Evolutionary conservation across 768 basidiomycete genomes (phyloP).

Genomic region (Suillus brevipes): DNA sequence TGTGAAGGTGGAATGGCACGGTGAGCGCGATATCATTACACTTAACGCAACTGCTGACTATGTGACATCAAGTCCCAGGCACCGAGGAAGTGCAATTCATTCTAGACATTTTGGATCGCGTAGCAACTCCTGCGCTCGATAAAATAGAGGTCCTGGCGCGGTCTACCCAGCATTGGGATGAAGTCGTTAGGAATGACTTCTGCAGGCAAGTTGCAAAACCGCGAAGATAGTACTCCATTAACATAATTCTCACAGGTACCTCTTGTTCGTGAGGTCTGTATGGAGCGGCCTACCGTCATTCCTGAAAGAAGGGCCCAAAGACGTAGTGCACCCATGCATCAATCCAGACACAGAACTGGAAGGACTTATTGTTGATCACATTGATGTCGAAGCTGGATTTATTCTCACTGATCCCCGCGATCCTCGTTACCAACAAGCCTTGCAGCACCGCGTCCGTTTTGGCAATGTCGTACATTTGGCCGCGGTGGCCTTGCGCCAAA

Average conservation of each 20-base stretch:
- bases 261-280: conserved; percentile 71
- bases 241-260: conserved; percentile 44
- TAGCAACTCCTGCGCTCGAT: conserved; percentile 66
- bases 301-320: conserved; percentile 55
- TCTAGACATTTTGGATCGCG: conserved; percentile 69
- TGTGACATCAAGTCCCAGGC: conserved; percentile 23
- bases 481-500: conserved; percentile 60
- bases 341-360: conserved; percentile 63
- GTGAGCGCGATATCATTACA: conserved; percentile 36
- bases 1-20: conserved; percentile 87
- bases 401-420: conserved; percentile 72
- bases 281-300: conserved; percentile 79
- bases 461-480: conserved; percentile 70
- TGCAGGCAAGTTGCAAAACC: conserved; percentile 59
- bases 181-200: conserved; percentile 71
- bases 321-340: conserved; percentile 55
- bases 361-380: conserved; percentile 64
- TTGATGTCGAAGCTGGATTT: conserved; percentile 75
- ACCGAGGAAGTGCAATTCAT: conserved; percentile 75
- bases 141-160: conserved; percentile 62
- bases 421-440: conserved; percentile 67
- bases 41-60: conserved; percentile 19
- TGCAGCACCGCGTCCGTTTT: conserved; percentile 58
- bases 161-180: conserved; percentile 58
- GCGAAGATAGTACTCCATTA: background rate